phyloP scores from a whole-genome alignment of 495 filamentous ascomycete species.

The Neurospora tetrasperma region DNA sequence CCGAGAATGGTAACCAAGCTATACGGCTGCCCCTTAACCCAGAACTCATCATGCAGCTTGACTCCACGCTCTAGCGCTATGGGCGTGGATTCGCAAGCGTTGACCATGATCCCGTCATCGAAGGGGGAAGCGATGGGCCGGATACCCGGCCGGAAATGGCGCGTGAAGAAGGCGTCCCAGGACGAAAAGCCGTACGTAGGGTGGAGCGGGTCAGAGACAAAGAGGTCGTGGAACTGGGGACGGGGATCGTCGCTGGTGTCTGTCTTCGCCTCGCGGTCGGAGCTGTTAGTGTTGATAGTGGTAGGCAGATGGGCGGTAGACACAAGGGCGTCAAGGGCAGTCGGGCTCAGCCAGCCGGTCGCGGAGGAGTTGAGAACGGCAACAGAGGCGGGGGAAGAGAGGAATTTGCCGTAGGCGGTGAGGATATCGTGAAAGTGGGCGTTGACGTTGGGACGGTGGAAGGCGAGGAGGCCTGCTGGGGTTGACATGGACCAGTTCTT shows the following conservation, averaged over 20 bases:
- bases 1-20: slow-evolving; percentile 29
- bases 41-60: slow-evolving; percentile 28
- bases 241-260: neutral
- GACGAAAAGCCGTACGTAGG: neutral
- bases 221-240: neutral
- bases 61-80: neutral
- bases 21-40: slow-evolving; percentile 38
- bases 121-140: slow-evolving; percentile 28
- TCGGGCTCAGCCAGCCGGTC: neutral
- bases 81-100: slow-evolving; percentile 33
- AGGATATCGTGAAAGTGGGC: neutral
- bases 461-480: neutral
- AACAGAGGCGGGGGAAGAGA: neutral
- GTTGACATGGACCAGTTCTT: neutral
- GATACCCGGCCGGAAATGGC: slow-evolving; percentile 25
- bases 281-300: neutral
- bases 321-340: neutral
- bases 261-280: neutral
- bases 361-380: neutral
- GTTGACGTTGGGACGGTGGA: neutral
- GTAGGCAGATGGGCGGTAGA: neutral
- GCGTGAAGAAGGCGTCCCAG: slow-evolving; percentile 35
- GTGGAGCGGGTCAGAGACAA: neutral
- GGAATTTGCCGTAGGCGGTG: neutral
- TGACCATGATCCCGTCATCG: slow-evolving; percentile 23